Percentiles rank a stretch among this genome's conserved stretches.
These are phyloP conservation scores for Lactarius pseudohatsudake DNA, from an alignment of 768 basidiomycete species.

Conservation along the genomic window DNA sequence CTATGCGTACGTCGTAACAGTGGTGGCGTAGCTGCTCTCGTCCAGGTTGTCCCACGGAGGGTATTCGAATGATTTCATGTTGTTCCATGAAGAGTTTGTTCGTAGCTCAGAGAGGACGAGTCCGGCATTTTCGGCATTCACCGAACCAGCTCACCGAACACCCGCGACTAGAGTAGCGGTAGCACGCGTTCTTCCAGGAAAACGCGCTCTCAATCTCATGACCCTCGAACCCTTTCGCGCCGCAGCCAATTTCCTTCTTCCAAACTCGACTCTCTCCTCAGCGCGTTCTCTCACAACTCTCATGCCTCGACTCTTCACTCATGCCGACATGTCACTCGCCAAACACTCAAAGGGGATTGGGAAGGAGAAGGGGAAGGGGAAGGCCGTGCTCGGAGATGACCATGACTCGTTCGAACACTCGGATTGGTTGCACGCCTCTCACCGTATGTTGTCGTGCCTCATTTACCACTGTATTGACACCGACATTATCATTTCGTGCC, in stretches of 20 bases:
- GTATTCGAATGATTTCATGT: constrained; percentile 60
- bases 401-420: constrained; percentile 16
- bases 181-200: background rate
- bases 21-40: constrained; percentile 55
- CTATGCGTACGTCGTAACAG: constrained; percentile 61
- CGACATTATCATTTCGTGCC: constrained; percentile 1
- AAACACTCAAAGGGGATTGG: constrained; percentile 22
- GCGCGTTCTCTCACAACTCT: constrained; percentile 15
- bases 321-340: constrained; percentile 12
- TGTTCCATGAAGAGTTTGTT: constrained; percentile 33
- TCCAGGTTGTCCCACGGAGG: constrained; percentile 37
- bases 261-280: constrained; percentile 18
- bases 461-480: constrained; percentile 1
- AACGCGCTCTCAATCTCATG: constrained; percentile 3
- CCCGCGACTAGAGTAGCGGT: background rate
- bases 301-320: constrained; percentile 13
- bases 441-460: constrained; percentile 19
- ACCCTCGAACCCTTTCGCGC: constrained; percentile 24
- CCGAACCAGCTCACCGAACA: background rate
- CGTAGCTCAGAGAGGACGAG: no score
- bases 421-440: constrained; percentile 22
- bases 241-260: constrained; percentile 23
- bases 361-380: constrained; percentile 20
- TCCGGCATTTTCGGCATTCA: background rate
- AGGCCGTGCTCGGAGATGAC: constrained; percentile 25